Evolutionary conservation across 2,329 filamentous ascomycete genomes (phyloP), one percentile per base, ranked within the genome.

Genomic region (Alternaria burnsii): DNA sequence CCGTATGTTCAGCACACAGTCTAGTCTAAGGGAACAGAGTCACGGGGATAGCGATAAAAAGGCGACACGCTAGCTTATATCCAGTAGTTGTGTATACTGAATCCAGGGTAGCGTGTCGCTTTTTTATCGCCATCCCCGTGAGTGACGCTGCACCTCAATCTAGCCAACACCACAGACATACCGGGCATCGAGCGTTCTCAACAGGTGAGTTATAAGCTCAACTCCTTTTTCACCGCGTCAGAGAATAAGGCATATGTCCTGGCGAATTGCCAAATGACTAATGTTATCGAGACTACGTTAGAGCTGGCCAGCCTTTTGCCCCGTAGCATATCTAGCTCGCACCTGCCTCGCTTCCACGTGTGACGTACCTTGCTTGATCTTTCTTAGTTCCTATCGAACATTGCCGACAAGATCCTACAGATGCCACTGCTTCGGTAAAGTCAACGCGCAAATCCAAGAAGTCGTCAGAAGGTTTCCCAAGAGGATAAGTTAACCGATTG

Each of bases 241-340:
- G 54, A 52, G 42, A 43, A 10, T 6, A 46, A 32, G 20, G 42
- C 54, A 58, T 47, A 34, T 42, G 24, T 28, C 52, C 38, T 40
- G 34, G 55, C 34, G 38, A 57, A 52, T 57, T 40, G 26, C 50
- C 41, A 44, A 57, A 52, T 52, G 58, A 57, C 58, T 57, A 57
- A 52, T 57, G 36, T 36, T 57, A 36, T 60, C 58, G n/a, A 60
- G 38, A 44, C 47, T 48, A 30, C 47, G 24, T 36, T 47, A 18
- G 41, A 34, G 34, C 20, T 46, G 20, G 34, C n/a, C 40, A 38
- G 18, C 41, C 36, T 28, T 46, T 53, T 46, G 30, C 32, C 46
- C 32, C 22, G 26, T 56, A 57, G 24, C 41, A 51, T 32, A 42
- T 32, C 16, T 34, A 57, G 41, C 24, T 34, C 40, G 51, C 34